Evolutionary conservation across 2,329 filamentous ascomycete genomes (phyloP).

Genomic region (Geosmithia flava): DNA sequence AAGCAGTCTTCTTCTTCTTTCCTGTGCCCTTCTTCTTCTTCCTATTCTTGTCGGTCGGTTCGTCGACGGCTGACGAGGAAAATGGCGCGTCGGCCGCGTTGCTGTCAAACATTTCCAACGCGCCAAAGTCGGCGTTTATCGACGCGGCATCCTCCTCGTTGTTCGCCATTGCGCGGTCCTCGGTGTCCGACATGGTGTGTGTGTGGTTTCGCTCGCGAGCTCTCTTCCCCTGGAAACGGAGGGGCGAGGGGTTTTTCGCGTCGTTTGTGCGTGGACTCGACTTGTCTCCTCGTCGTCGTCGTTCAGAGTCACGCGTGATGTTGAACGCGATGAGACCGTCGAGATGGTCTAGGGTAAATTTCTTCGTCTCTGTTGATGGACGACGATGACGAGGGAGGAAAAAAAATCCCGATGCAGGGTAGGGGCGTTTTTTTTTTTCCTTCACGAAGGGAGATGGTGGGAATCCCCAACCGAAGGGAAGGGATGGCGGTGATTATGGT

Average conservation of each 20-base stretch:
- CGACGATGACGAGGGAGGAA: neutral
- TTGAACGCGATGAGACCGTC: neutral
- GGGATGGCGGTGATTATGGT: no score
- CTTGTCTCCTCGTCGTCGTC: no score
- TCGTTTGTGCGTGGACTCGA: no score
- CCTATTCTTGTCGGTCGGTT: conserved; percentile 7
- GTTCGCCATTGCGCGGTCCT: conserved; percentile 10
- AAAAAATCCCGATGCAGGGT: neutral
- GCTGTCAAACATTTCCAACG: conserved; percentile 25
- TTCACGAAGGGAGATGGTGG: neutral
- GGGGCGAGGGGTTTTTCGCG: no score
- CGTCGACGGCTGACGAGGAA: conserved; percentile 10
- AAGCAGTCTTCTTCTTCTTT: conserved; percentile 8
- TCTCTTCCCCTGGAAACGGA: no score
- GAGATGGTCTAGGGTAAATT: neutral
- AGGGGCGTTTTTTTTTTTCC: neutral
- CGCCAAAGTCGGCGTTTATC: conserved; percentile 13
- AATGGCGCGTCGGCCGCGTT: conserved; percentile 17
- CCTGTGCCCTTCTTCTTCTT: conserved; percentile 16
- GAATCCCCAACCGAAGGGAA: neutral
- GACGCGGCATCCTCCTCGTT: conserved; percentile 1
- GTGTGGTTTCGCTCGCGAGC: conserved; percentile 4
- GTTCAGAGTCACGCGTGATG: neutral
- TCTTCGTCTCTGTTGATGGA: neutral
- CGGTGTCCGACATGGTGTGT: conserved; percentile 11